Percentiles rank a stretch among this genome's conserved stretches.
phyloP scores from a whole-genome alignment of 2,329 filamentous ascomycete species.

The Colletotrichum liriopes region DNA sequence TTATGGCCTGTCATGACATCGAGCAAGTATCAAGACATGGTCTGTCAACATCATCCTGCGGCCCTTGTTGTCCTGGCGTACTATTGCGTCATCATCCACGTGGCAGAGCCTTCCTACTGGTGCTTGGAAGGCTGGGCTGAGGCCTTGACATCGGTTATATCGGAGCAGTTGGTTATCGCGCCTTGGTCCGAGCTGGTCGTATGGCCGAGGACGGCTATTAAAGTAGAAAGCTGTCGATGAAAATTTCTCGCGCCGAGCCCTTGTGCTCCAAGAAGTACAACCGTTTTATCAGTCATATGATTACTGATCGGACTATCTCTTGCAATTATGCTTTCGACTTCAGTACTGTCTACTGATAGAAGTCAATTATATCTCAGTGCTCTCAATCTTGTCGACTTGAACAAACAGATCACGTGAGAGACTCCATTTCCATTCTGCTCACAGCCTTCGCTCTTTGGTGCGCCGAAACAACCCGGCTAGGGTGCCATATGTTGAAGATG shows the following conservation, averaged over 20 bases:
- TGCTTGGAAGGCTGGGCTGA: slow-evolving; percentile 36
- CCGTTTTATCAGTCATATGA: no score
- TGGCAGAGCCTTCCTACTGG: slow-evolving; percentile 44
- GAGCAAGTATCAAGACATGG: slow-evolving; percentile 43
- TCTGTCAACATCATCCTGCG: slow-evolving; percentile 42
- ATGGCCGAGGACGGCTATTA: slow-evolving; percentile 25
- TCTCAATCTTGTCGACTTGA: no score
- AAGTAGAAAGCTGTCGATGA: neutral
- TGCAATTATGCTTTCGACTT: no score
- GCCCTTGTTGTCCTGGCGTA: slow-evolving; percentile 44
- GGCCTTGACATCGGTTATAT: slow-evolving; percentile 10
- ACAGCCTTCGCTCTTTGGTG: neutral
- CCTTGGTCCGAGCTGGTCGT: slow-evolving; percentile 22
- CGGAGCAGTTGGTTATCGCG: slow-evolving; percentile 15
- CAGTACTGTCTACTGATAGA: no score
- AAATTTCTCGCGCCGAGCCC: no score
- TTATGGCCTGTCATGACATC: slow-evolving; percentile 46
- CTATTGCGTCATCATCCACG: slow-evolving; percentile 46
- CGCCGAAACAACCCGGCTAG: slow-evolving; percentile 21
- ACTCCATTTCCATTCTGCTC: neutral
- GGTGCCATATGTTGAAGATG: slow-evolving; percentile 46
- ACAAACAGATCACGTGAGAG: neutral
- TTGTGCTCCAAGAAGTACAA: no score
- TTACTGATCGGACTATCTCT: no score
- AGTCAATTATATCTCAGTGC: no score